These are phyloP conservation scores for Phaseolus coccineus DNA, from an alignment of 331 rosid species.

Conservation along the genomic window DNA sequence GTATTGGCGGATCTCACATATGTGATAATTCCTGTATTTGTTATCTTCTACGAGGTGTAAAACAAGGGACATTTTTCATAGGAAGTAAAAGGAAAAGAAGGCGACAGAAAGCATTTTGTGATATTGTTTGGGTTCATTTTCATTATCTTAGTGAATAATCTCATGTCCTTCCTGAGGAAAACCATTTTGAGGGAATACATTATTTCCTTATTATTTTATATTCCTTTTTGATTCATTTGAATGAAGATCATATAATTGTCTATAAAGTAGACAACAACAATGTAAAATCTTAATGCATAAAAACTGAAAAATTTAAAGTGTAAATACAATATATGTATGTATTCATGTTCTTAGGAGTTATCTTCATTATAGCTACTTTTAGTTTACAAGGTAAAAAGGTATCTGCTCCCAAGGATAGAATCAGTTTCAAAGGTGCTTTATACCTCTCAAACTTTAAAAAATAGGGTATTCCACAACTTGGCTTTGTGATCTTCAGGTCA, in stretches of 20 bases:
- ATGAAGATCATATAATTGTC: conserved; percentile 2
- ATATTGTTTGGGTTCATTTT: neutral
- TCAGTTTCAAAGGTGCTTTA: conserved; percentile 28
- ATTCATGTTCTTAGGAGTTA: neutral
- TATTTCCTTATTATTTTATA: conserved; percentile 13
- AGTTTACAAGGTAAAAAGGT: conserved; percentile 8
- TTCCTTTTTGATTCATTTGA: conserved; percentile 17
- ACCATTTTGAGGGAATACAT: neutral
- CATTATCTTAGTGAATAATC: neutral
- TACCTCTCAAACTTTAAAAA: conserved; percentile 25
- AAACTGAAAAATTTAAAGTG: neutral
- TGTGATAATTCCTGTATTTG: neutral
- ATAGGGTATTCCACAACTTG: neutral
- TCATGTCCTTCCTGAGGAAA: neutral
- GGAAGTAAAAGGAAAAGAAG: neutral
- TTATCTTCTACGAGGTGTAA: neutral
- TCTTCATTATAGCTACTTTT: conserved; percentile 28
- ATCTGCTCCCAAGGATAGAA: conserved; percentile 1
- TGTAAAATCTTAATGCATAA: neutral
- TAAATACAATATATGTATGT: neutral
- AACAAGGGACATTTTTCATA: neutral
- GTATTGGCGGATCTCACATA: neutral
- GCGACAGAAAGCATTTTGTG: neutral
- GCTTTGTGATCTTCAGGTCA: conserved; percentile 1
- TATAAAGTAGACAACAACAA: neutral